Percentiles rank a stretch among this genome's conserved stretches.
Conservation (phyloP, 352 stramenopile species). For the Globisporangium carolinianum region DNA sequence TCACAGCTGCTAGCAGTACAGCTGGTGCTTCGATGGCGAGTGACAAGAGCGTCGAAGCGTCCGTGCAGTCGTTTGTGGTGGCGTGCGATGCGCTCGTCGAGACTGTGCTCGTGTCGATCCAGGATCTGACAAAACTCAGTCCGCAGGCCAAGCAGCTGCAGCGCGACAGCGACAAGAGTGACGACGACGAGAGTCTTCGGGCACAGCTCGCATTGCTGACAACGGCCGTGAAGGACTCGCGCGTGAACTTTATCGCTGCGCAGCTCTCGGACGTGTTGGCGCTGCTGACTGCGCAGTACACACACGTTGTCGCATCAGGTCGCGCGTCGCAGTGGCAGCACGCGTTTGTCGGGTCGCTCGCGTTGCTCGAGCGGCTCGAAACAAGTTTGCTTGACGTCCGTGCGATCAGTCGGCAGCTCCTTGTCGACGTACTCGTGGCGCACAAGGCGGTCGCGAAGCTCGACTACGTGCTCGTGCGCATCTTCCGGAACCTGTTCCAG, state of each 20-base stretch:
- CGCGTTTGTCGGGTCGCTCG: conserved; percentile 36
- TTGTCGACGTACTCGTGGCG: conserved; percentile 70
- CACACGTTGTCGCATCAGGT: conserved; percentile 17
- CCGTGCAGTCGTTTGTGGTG: conserved; percentile 33
- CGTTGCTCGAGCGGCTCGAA: conserved; percentile 53
- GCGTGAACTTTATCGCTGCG: conserved; percentile 61
- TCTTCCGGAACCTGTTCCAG: conserved; percentile 95
- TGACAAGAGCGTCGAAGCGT: conserved; percentile 17
- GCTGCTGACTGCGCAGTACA: conserved; percentile 47
- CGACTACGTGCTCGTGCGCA: conserved; percentile 91
- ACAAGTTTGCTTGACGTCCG: conserved; percentile 56
- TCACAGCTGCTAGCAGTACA: background rate
- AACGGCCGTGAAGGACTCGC: conserved; percentile 54
- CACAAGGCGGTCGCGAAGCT: conserved; percentile 94
- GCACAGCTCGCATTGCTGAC: conserved; percentile 44
- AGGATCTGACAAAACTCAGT: conserved; percentile 60
- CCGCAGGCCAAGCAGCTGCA: conserved; percentile 17
- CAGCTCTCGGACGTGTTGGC: conserved; percentile 43
- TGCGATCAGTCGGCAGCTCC: conserved; percentile 71
- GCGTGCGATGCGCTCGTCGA: conserved; percentile 68
- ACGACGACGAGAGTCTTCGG: conserved; percentile 26
- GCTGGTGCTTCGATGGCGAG: conserved; percentile 12
- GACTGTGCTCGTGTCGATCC: conserved; percentile 72
- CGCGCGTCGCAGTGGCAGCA: conserved; percentile 16
- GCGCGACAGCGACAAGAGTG: conserved; percentile 14